These are phyloP conservation scores for Calocybe cyanea DNA, from an alignment of 768 basidiomycete species.

Conservation along the genomic window DNA sequence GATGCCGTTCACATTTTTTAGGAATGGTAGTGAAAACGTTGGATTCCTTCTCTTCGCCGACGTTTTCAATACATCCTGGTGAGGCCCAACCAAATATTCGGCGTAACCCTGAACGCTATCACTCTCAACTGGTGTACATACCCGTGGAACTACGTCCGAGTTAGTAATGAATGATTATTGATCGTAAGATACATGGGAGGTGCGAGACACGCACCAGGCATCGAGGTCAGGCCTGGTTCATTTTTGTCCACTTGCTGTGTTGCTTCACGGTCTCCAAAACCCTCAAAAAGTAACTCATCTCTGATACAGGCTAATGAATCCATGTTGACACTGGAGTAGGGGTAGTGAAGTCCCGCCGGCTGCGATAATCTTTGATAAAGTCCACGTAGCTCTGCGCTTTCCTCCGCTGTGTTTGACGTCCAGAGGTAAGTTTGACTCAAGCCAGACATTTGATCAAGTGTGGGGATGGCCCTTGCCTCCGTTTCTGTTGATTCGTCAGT, in stretches of 20 bases:
- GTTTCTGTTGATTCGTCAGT: too few species aligned
- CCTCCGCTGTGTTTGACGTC: not conserved
- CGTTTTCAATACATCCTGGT: not conserved
- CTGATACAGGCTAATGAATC: constrained; percentile 39
- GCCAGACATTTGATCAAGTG: too few species aligned
- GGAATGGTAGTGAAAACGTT: constrained; percentile 21
- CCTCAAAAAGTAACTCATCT: constrained; percentile 54
- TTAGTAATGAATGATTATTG: too few species aligned
- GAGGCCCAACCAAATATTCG: constrained; percentile 4
- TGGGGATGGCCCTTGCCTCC: too few species aligned
- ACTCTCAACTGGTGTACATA: constrained; percentile 46
- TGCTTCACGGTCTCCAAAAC: constrained; percentile 11
- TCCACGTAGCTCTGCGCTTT: constrained; percentile 6
- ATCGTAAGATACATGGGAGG: too few species aligned
- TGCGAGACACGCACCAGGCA: too few species aligned
- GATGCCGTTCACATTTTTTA: constrained; percentile 57
- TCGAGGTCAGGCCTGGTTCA: too few species aligned
- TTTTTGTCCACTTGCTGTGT: too few species aligned
- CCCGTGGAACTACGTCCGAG: constrained; percentile 42
- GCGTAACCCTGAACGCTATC: not conserved
- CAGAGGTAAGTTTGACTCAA: too few species aligned
- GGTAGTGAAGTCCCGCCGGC: constrained; percentile 7
- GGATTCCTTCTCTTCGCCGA: not conserved
- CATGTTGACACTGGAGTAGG: constrained; percentile 5
- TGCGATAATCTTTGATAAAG: constrained; percentile 5